Evolutionary conservation across 2,329 filamentous ascomycete genomes (phyloP), one percentile per base, ranked within the genome.

Genomic region (Pseudogymnoascus sp.): DNA sequence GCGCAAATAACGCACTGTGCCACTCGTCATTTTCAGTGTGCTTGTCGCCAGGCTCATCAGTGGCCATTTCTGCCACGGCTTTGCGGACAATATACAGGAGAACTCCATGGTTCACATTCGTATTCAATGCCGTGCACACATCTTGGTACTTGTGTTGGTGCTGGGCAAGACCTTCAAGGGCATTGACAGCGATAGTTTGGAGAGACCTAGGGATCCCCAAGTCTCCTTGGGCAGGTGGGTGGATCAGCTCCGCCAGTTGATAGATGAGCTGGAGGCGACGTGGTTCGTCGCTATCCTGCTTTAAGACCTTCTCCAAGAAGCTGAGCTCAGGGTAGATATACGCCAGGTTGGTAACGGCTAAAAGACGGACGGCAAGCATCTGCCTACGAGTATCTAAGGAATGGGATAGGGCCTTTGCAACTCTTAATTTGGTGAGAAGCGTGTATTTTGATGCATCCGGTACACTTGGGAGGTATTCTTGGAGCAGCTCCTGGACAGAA

Each of bases 61-160:
- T 79, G 64, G 82, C 86, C 77, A 99, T 88, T 67, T 92, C 90
- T 16, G 88, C 87, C 64, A 97, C 90, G 8, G 92, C 90, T 75
- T 96, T 97, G 63, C 93, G 86, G 60, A 96, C 88, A 68, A 97
- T 84, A 71, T 97, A 97, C 68, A 97, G 88, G 51, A 99, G 81
- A 31, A 97, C 89, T 12, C 95, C 96, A 70, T 99, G 96, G 70
- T 96, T 97, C 39, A 97, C 93, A 69, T 93, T 96, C 62, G 96
- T 91, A 71, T 92, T 96, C 45, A 99, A 79, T n/a, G 95, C 92
- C 45, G 91, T 87, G 67, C 92, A 87, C 23, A 99, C 88, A 73
- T 99, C 95, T 36, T 86, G 79, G 31, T 88, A 84, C 71, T 91
- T 93, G 64, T 82, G 79, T 89, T 88, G 73, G 91, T 91, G 72